Evolutionary conservation across 495 filamentous ascomycete genomes (phyloP).

Genomic region (Aspergillus conjunctus): DNA sequence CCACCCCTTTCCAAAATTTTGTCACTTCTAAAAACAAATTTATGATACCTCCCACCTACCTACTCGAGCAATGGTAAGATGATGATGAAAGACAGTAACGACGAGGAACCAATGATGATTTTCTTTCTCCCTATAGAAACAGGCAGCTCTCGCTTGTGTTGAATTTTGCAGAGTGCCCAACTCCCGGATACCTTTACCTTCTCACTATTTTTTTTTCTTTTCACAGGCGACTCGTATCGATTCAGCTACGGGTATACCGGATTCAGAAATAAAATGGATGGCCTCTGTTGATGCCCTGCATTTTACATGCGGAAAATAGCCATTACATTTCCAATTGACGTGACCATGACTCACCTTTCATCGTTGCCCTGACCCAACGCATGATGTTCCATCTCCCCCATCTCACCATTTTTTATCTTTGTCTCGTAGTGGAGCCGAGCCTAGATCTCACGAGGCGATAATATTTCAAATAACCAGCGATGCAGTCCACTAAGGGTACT

Average conservation of each 20-base stretch:
- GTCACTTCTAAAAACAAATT: neutral
- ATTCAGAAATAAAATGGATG: neutral
- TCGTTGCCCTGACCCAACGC: neutral
- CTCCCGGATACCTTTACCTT: slow-evolving; percentile 7
- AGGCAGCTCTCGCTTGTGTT: slow-evolving; percentile 10
- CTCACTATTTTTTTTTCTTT: slow-evolving; percentile 11
- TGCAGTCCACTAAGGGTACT: slow-evolving; percentile 67
- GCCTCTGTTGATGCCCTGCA: neutral
- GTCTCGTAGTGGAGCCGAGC: neutral
- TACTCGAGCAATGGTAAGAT: slow-evolving; percentile 23
- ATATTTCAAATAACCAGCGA: slow-evolving; percentile 53
- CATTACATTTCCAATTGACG: neutral
- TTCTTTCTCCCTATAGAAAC: slow-evolving; percentile 7
- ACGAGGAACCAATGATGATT: slow-evolving; percentile 26
- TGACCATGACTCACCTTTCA: neutral
- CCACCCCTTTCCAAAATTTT: neutral
- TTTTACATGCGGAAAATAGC: neutral
- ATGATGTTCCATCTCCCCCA: neutral
- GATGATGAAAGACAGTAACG: slow-evolving; percentile 30
- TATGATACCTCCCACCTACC: slow-evolving; percentile 14
- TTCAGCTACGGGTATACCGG: neutral
- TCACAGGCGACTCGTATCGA: too few relatives aligned
- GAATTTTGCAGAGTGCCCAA: slow-evolving; percentile 10
- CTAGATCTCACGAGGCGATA: neutral
- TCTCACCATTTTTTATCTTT: neutral